phyloP scores from a whole-genome alignment of 2,329 filamentous ascomycete genomes.

The Hymenoscyphus infarciens region DNA sequence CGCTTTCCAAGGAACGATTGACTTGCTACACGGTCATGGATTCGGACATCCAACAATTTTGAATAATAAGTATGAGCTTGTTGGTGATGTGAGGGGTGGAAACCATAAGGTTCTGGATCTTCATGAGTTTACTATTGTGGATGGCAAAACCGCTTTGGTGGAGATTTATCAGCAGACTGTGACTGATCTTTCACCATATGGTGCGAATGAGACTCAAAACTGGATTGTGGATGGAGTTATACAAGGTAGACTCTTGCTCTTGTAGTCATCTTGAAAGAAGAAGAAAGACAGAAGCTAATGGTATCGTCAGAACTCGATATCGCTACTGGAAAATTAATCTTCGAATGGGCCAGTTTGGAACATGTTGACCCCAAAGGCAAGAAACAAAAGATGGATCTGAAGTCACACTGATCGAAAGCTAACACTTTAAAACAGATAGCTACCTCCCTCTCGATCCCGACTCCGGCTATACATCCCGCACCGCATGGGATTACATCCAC shows the following conservation, averaged over 20 bases:
- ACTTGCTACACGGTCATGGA: slow-evolving; percentile 18
- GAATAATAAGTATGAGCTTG: slow-evolving; percentile 32
- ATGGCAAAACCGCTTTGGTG: slow-evolving; percentile 32
- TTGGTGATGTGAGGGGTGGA: slow-evolving; percentile 25
- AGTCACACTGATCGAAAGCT: neutral
- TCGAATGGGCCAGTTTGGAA: slow-evolving; percentile 45
- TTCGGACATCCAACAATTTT: slow-evolving; percentile 29
- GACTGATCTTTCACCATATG: slow-evolving; percentile 15
- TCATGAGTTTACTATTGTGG: slow-evolving; percentile 35
- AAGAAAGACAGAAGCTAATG: neutral
- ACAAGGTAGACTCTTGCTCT: slow-evolving; percentile 8
- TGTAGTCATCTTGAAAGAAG: neutral
- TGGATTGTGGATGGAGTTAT: slow-evolving; percentile 27
- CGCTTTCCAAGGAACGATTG: slow-evolving; percentile 45
- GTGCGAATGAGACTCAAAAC: slow-evolving; percentile 20
- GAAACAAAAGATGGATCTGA: too few relatives aligned
- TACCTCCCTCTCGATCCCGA: slow-evolving; percentile 21
- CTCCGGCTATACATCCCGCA: slow-evolving; percentile 35
- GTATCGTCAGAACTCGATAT: slow-evolving; percentile 38
- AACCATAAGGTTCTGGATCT: slow-evolving; percentile 23
- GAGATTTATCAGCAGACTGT: slow-evolving; percentile 28
- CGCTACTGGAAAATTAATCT: slow-evolving; percentile 44
- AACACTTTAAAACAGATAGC: neutral
- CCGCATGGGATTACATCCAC: slow-evolving; percentile 47
- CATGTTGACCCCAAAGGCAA: slow-evolving; percentile 25